Evolutionary conservation across 352 stramenopile species (phyloP).

Genomic region (Globisporangium iwayamae): DNA sequence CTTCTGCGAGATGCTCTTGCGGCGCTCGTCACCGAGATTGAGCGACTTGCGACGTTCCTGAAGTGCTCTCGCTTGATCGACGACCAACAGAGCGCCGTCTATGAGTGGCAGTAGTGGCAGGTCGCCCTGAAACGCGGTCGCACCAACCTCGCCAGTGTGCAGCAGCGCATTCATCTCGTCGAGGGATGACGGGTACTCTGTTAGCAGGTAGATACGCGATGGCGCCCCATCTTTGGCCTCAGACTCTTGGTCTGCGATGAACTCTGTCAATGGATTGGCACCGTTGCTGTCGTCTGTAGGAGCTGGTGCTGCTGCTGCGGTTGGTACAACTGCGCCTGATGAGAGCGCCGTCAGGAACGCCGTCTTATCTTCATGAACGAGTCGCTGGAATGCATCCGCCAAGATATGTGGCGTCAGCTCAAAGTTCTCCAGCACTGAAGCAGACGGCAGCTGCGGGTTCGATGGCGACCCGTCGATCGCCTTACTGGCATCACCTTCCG

Average conservation of each 20-base stretch:
- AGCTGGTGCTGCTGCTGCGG: neutral
- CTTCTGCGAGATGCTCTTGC: constrained; percentile 27
- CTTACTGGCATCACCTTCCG: neutral
- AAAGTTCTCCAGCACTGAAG: constrained; percentile 6
- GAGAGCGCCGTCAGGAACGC: constrained; percentile 20
- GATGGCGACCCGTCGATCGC: neutral
- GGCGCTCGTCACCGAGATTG: constrained; percentile 11
- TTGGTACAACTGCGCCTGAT: neutral
- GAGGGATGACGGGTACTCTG: constrained; percentile 54
- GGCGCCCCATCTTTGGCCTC: constrained; percentile 2
- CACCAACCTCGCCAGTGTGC: constrained; percentile 29
- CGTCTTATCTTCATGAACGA: constrained; percentile 40
- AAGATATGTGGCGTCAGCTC: constrained; percentile 27
- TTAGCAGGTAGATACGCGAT: constrained; percentile 51
- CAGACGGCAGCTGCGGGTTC: neutral
- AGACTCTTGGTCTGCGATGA: neutral
- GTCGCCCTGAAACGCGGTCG: constrained; percentile 1
- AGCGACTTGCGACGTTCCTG: constrained; percentile 26
- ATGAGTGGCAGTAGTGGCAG: constrained; percentile 51
- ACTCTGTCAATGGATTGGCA: neutral
- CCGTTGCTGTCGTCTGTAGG: too few relatives aligned
- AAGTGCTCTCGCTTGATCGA: constrained; percentile 26
- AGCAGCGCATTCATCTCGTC: constrained; percentile 45
- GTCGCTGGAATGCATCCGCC: constrained; percentile 47
- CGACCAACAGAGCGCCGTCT: constrained; percentile 51